Evolutionary conservation across 208 protist species (phyloP).

Genomic region (Entamoeba histolytica): DNA sequence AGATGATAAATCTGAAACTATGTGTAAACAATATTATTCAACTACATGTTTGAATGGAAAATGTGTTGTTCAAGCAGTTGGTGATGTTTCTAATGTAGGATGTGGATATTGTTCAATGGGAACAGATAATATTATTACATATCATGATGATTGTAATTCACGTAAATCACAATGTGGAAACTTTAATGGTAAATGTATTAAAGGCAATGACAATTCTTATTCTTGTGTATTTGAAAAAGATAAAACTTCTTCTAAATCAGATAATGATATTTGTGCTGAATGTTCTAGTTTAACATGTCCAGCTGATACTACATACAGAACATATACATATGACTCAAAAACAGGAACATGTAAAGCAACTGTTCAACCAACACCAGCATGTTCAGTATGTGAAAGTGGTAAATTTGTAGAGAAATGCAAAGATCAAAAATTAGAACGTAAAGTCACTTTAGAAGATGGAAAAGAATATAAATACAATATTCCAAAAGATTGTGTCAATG

Average conservation of each 20-base stretch:
- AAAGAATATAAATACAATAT: background rate
- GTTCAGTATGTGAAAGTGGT: background rate
- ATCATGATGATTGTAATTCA: too few species aligned
- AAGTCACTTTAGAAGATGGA: background rate
- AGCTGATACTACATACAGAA: background rate
- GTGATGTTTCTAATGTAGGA: background rate
- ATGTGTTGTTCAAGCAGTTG: background rate
- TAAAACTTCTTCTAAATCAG: too few species aligned
- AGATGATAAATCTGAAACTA: background rate
- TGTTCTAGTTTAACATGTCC: background rate
- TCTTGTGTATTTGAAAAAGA: too few species aligned
- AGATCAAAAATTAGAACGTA: background rate
- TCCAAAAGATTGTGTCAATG: background rate
- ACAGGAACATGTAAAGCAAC: background rate
- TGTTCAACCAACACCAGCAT: background rate
- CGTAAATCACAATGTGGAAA: too few species aligned
- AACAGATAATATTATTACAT: too few species aligned
- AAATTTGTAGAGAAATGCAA: background rate
- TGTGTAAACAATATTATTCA: background rate
- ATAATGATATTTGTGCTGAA: too few species aligned
- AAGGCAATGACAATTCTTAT: too few species aligned
- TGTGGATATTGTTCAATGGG: too few species aligned
- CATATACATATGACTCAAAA: background rate
- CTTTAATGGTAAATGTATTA: too few species aligned
- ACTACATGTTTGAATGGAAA: background rate